Conservation (phyloP, 495 filamentous ascomycete genomes). For the Aspergillus mulundensis region DNA sequence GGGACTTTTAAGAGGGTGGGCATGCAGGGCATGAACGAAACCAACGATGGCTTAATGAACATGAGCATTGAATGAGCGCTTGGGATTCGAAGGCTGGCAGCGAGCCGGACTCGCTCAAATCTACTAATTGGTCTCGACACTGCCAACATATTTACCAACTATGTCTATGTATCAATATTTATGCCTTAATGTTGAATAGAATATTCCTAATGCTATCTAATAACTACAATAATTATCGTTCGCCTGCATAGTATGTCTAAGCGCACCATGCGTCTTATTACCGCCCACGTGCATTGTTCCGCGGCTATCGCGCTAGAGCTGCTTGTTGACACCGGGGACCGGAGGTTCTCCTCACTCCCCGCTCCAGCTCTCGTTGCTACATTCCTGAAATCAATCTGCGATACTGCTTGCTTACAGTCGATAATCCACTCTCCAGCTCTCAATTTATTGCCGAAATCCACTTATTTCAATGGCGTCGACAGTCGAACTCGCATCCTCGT, state of each 20-base stretch:
- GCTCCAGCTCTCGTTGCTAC: not conserved
- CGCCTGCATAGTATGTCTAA: not conserved
- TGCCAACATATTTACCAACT: not conserved
- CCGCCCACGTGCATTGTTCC: constrained; percentile 7
- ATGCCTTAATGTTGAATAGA: not conserved
- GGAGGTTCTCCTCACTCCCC: not conserved
- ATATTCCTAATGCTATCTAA: not conserved
- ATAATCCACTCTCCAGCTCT: not conserved
- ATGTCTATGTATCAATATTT: too few relatives aligned
- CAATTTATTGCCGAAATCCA: not conserved
- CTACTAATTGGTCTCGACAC: not conserved
- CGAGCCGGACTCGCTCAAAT: constrained; percentile 14
- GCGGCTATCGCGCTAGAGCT: constrained; percentile 23
- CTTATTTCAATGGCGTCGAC: constrained; percentile 35
- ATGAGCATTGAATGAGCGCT: constrained; percentile 80
- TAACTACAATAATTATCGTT: too few relatives aligned
- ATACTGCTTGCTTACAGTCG: not conserved
- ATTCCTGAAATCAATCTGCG: not conserved
- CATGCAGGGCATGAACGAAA: constrained; percentile 92
- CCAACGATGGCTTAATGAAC: constrained; percentile 92
- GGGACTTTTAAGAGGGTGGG: constrained; percentile 67
- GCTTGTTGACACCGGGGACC: constrained; percentile 23
- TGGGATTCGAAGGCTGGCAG: not conserved
- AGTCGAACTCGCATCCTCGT: constrained; percentile 70
- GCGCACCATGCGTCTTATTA: not conserved